Evolutionary conservation across 2,329 filamentous ascomycete species (phyloP).

Genomic region (Ophiocordyceps camponoti-saundersi): DNA sequence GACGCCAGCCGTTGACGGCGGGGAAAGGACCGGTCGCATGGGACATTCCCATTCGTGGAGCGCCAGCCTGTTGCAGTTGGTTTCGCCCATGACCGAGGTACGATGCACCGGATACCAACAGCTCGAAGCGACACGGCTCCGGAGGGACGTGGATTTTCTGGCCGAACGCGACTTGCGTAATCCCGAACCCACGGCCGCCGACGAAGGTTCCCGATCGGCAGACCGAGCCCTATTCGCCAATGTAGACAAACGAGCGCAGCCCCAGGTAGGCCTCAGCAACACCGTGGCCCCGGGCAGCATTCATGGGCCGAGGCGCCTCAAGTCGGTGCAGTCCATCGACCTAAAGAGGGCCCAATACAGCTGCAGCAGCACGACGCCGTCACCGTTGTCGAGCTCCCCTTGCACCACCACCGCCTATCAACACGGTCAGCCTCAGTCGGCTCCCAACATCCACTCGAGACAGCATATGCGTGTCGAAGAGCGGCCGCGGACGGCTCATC

Average conservation of each 20-base stretch:
- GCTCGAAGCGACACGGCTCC: constrained; percentile 8
- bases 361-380: constrained; percentile 14
- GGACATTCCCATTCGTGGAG: not conserved
- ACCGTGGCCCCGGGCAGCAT: constrained; percentile 43
- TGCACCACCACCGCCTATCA: constrained; percentile 21
- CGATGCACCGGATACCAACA: constrained; percentile 19
- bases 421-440: constrained; percentile 25
- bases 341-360: constrained; percentile 13
- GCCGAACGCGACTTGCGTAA: constrained; percentile 23
- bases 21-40: not conserved
- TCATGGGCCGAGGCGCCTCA: constrained; percentile 27
- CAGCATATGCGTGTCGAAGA: constrained; percentile 16
- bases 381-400: constrained; percentile 20
- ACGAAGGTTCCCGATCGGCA: constrained; percentile 35
- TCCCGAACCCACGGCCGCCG: constrained; percentile 18
- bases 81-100: constrained; percentile 8
- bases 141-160: constrained; percentile 23
- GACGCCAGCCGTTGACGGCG: not conserved
- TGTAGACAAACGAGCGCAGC: constrained; percentile 44
- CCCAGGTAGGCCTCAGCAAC: constrained; percentile 46
- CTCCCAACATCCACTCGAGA: constrained; percentile 22
- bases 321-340: constrained; percentile 28
- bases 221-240: constrained; percentile 43
- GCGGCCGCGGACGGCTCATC: constrained; percentile 30
- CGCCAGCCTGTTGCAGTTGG: constrained; percentile 21